Base-by-base conservation (phyloP, 306 rosid genomes). In the Pueraria montana region DNA sequence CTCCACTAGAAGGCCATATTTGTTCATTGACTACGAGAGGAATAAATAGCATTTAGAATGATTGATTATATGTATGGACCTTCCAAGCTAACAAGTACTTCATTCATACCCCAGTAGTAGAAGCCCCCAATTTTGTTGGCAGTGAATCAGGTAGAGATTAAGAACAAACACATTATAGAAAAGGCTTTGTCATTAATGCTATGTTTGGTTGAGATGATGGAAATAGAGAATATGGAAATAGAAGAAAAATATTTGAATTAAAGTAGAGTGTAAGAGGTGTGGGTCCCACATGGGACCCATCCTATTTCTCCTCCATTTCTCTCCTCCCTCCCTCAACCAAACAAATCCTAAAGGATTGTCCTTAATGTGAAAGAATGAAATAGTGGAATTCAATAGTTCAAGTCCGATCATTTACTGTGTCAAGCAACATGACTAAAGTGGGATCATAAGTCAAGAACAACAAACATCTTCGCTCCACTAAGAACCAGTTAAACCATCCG, bases 21-120 rank as follows among this genome's bases (percentile, higher is more conserved):
- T 36, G 55, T 67, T 16, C 21, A 49, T 50, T 79, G 83, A 70
- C 56, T 10, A 11, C n/a, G 83, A 42, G 40, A 32, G 85, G 76
- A 40, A 40, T 50, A 5, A n/a, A 16, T 42, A 13, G 76, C 14
- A 0, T 52, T 74, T 70, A 82, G 21, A 82, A 66, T n/a, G n/a
- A n/a, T n/a, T 21, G 61, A 20, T n/a, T 11, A 43, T 42, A 82
- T 75, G 1, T 40, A 23, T 12, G 27, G 69, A 53, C 58, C 53
- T 16, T 62, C 17, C 32, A 61, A 62, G n/a, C 42, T 76, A n/a
- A 49, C 43, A 77, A 42, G 8, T 63, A 17, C 45, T 24, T 43
- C 24, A 20, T 21, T 64, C 17, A 48, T 17, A 27, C 40, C 76
- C 38, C 9, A 49, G 69, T 14, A 27, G 32, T 27, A 27, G 62